Base-by-base conservation (phyloP, 2,329 filamentous ascomycete species). In the Cytospora paraplurivora region DNA sequence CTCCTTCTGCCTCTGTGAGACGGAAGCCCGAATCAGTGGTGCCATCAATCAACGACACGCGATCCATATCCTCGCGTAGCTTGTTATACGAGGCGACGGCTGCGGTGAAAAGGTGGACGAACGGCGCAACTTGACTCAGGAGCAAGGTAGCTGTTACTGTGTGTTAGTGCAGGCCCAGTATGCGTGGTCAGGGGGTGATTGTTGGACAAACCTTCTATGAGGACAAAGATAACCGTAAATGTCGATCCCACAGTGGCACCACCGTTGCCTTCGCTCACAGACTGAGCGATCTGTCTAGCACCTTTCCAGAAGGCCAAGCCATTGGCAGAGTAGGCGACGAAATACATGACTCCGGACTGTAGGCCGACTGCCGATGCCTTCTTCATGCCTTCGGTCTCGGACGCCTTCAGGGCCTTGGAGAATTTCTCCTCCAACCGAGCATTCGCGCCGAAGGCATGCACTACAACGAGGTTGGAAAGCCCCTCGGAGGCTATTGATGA, bases 281-380 rank as follows among this genome's bases (percentile, higher is more conserved):
- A 68, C 10, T 73, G 68, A 2, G 73, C 73, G 44, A 76, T 73
- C 64, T 61, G 41, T 50, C 74, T 77, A 67, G 83, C 86, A 52
- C 87, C 87, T 71, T 88, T 82, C 85, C 85, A 90, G 69, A 88
- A 89, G 0, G 87, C 86, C 12, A 89, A 73, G 8, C 82, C 86
- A 69, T 88, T 88, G 6, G 85, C 85, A 1, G 84, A 79, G 67
- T 88, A 89, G 3, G 86, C 85, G 63, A 89, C 81, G 68, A 89
- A 89, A 70, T 88, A 89, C 19, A 89, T 73, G n/a, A 85, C 70
- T n/a, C 86, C 86, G 8, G 83, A 78, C 69, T 88, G 85, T 0
- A 85, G 75, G 3, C 82, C 86, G 37, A 81, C 78, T 0, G 81
- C 79, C 1, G 80, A 72, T 1, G 84, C 80, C 70, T 88, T 89